phyloP scores from a whole-genome alignment of 2,329 filamentous ascomycete genomes.

The Cladophialophora immunda region DNA sequence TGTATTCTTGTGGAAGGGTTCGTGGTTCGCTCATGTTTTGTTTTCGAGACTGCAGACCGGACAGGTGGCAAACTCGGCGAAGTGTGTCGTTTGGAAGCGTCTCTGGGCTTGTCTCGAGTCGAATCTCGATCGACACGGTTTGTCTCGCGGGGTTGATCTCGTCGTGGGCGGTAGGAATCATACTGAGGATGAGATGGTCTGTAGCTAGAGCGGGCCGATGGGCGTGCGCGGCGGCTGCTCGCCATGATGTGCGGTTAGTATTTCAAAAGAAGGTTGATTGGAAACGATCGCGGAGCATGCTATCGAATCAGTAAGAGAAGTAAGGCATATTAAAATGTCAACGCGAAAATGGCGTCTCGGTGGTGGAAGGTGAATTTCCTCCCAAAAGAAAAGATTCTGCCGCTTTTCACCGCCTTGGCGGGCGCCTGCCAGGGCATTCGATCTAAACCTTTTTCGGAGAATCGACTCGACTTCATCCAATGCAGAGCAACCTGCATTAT shows the following conservation, averaged over 20 bases:
- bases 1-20: conserved; percentile 41
- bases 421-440: not conserved
- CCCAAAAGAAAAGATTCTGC: conserved; percentile 31
- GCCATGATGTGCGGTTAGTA: conserved; percentile 19
- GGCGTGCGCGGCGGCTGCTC: conserved; percentile 5
- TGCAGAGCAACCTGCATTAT: not conserved
- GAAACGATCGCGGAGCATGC: no score
- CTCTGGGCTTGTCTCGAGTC: not conserved
- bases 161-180: conserved; percentile 15
- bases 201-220: not conserved
- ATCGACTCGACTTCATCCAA: not conserved
- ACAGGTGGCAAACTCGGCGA: conserved; percentile 10
- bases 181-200: not conserved
- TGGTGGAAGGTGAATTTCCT: conserved; percentile 1
- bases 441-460: conserved; percentile 12
- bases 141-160: not conserved
- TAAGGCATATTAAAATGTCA: conserved; percentile 1
- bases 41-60: conserved; percentile 33
- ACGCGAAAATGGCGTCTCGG: not conserved
- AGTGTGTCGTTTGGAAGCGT: not conserved
- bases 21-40: conserved; percentile 36
- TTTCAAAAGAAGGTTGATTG: not conserved
- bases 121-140: conserved; percentile 1
- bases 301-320: not conserved
- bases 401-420: conserved; percentile 26